These are phyloP conservation scores for Trichoderma polysporum DNA, from an alignment of 2,329 filamentous ascomycete genomes.

Conservation along the genomic window DNA sequence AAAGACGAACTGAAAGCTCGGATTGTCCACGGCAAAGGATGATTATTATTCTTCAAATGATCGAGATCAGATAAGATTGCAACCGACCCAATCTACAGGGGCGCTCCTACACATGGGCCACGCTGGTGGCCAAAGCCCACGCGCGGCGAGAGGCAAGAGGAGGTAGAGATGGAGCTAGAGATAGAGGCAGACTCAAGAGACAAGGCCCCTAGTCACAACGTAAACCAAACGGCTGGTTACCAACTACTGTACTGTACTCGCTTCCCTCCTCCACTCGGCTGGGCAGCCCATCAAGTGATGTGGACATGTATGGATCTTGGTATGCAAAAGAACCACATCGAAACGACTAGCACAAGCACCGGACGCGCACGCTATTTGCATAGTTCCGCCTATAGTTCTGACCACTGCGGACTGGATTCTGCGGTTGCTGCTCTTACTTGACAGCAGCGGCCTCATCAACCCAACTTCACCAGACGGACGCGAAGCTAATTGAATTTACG, in stretches of 20 bases:
- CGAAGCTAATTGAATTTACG: neutral
- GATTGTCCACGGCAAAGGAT: neutral
- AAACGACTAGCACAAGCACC: neutral
- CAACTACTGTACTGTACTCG: too few species aligned
- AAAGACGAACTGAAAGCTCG: neutral
- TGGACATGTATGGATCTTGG: neutral
- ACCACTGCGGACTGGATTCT: neutral
- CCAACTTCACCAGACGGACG: neutral
- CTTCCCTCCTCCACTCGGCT: neutral
- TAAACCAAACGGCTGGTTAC: neutral
- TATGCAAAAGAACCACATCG: neutral
- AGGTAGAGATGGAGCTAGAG: neutral
- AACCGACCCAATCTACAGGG: slow-evolving; percentile 1
- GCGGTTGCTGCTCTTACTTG: neutral
- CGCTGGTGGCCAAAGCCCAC: neutral
- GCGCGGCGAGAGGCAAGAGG: too few species aligned
- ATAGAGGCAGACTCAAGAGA: neutral
- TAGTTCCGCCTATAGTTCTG: neutral
- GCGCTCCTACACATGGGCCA: neutral
- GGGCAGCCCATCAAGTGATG: neutral
- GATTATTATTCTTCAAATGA: neutral
- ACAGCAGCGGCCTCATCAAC: neutral
- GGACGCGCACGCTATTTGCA: neutral
- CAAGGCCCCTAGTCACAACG: neutral
- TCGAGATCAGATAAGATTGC: slow-evolving; percentile 13